Base-by-base conservation (phyloP, 2,329 filamentous ascomycete species). In the Metarhizium rileyi region DNA sequence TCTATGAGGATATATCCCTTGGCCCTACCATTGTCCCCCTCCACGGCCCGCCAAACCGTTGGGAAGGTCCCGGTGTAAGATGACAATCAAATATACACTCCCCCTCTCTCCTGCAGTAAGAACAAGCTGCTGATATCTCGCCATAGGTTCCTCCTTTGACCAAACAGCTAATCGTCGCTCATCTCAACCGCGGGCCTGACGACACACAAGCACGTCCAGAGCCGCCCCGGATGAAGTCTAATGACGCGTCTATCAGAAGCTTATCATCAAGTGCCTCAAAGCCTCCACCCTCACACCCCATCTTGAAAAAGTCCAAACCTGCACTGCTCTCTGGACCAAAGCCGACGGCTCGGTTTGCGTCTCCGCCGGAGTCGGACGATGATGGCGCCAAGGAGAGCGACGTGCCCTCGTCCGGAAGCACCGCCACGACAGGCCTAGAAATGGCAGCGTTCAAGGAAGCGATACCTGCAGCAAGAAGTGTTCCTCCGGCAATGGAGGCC, bases 281-380 rank as follows among this genome's bases (percentile, higher is more conserved):
- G 50, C 69, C 72, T 7, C 70, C 73, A 4, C 74, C 72, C 33
- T 60, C 71, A 3, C 77, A 79, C 55, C 78, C 80, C 1, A 83
- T 83, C 48, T 59, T 83, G 51, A 82, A 81, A 60, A 83, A 82
- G 61, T 66, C 72, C 42, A 71, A 76, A 56, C 74, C 73, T 14
- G 75, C 76, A 50, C 77, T 77, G 27, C 64, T 67, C 20, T 72
- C 70, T 16, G 76, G 76, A 5, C 73, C 76, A 12, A 71, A 75
- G 20, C 78, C 77, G n/a, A 81, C 77, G 8, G 78, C 79, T 48
- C 75, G 78, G n/a, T 82, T 83, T 56, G 72, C 75, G 7, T 77
- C 76, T 16, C 78, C 78, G 2, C 71, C 72, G 28, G 70, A 68
- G 27, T 75, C 75, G 28, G 70, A 70, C 46, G 69, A 71, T 45